These are phyloP conservation scores for Nicotiana rustica DNA, from an alignment of 305 asterid species.

Conservation along the genomic window DNA sequence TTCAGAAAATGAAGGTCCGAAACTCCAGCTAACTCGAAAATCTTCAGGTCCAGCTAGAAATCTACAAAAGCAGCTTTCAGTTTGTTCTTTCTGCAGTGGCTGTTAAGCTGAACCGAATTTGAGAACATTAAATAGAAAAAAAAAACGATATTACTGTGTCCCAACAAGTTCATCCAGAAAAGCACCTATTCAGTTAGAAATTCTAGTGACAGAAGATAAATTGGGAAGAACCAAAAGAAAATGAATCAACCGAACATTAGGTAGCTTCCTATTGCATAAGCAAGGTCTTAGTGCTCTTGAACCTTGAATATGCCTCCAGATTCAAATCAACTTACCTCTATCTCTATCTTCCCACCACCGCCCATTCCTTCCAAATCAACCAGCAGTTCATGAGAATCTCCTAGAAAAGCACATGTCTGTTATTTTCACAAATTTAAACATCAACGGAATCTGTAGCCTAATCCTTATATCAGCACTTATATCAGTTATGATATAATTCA, in stretches of 20 bases:
- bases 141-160: neutral
- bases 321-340: slow-evolving; percentile 69
- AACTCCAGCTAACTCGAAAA: no score
- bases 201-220: neutral
- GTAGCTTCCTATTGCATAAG: slow-evolving; percentile 19
- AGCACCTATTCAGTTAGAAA: neutral
- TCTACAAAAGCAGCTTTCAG: neutral
- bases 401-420: slow-evolving; percentile 55
- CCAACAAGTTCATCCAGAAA: slow-evolving; percentile 23
- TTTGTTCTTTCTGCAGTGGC: neutral
- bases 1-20: neutral
- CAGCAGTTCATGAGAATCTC: slow-evolving; percentile 75
- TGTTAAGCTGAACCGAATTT: neutral
- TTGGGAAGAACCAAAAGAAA: neutral
- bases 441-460: slow-evolving; percentile 4
- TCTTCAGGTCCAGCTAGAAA: neutral
- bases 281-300: slow-evolving; percentile 27
- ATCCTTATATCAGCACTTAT: neutral
- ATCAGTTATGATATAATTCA: neutral
- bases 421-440: slow-evolving; percentile 35
- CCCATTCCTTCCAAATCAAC: slow-evolving; percentile 99
- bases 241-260: slow-evolving; percentile 7
- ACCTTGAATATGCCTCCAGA: slow-evolving; percentile 24
- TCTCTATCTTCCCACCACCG: slow-evolving; percentile 95
- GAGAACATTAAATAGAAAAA: neutral